These are phyloP conservation scores for Lasiosphaeriaceae sp. DNA, from an alignment of 495 filamentous ascomycete species.

Conservation along the genomic window DNA sequence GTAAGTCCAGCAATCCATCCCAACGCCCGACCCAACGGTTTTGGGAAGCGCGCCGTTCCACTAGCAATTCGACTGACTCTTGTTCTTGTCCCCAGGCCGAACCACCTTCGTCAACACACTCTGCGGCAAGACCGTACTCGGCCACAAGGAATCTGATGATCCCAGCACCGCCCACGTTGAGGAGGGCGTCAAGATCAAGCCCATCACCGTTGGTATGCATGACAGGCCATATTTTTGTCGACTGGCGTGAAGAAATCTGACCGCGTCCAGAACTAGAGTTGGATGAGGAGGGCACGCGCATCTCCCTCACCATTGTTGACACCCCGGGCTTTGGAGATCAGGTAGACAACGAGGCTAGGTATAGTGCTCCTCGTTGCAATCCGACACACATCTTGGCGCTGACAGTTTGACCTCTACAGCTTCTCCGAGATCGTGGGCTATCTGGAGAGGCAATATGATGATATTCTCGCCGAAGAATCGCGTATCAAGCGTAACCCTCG, in stretches of 20 bases:
- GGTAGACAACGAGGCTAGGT: conserved; percentile 99
- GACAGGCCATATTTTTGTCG: not conserved
- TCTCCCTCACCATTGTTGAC: conserved; percentile 96
- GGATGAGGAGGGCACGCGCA: conserved; percentile 97
- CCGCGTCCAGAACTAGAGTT: conserved; percentile 74
- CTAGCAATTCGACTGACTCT: no score
- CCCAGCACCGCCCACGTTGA: conserved; percentile 82
- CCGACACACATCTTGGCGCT: conserved; percentile 72
- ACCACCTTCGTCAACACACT: conserved; percentile 99
- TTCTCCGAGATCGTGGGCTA: conserved; percentile 97
- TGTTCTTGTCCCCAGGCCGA: conserved; percentile 56
- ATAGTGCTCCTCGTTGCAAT: not conserved
- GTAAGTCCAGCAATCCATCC: conserved; percentile 48
- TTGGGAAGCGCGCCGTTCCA: no score
- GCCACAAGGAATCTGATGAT: conserved; percentile 87
- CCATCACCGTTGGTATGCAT: conserved; percentile 88
- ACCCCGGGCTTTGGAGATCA: conserved; percentile 98
- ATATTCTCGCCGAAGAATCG: conserved; percentile 97
- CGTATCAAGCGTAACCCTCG: conserved; percentile 99
- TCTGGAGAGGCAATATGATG: conserved; percentile 97
- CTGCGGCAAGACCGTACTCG: conserved; percentile 88
- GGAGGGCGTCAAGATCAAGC: conserved; percentile 97
- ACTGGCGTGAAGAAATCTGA: conserved; percentile 14
- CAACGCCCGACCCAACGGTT: not conserved
- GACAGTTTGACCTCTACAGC: conserved; percentile 43